phyloP scores from a whole-genome alignment of 257 asterid genomes.

The Fraxinus excelsior region DNA sequence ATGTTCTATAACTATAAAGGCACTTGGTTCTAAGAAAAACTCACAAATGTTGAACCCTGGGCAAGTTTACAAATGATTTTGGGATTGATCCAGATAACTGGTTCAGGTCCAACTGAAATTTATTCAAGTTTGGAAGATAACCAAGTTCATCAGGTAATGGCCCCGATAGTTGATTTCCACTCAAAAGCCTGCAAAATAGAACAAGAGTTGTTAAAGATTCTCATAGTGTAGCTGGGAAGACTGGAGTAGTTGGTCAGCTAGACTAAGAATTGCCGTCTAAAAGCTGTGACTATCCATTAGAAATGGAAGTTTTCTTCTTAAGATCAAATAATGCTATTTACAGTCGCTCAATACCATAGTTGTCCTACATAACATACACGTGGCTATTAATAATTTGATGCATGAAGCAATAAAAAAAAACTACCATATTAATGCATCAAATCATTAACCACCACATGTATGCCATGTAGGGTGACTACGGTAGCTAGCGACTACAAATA shows the following conservation, averaged over 20 bases:
- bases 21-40: constrained; percentile 15
- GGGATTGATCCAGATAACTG: constrained; percentile 51
- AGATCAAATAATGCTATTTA: too few species aligned
- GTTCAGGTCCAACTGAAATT: constrained; percentile 50
- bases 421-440: too few species aligned
- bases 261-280: background rate
- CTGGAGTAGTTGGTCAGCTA: background rate
- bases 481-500: too few species aligned
- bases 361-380: too few species aligned
- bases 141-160: constrained; percentile 56
- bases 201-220: background rate
- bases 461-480: too few species aligned
- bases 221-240: background rate
- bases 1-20: background rate
- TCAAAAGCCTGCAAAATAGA: constrained; percentile 41
- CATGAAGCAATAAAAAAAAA: too few species aligned
- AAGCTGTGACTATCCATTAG: background rate
- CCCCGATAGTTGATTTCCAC: constrained; percentile 49
- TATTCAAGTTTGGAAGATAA: constrained; percentile 41
- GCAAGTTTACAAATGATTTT: constrained; percentile 46
- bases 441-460: too few species aligned
- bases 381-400: too few species aligned
- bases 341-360: too few species aligned
- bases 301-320: background rate
- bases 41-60: constrained; percentile 48